Conservation (phyloP, 176 grass and related monocot species). For the Aegilops longissima region DNA sequence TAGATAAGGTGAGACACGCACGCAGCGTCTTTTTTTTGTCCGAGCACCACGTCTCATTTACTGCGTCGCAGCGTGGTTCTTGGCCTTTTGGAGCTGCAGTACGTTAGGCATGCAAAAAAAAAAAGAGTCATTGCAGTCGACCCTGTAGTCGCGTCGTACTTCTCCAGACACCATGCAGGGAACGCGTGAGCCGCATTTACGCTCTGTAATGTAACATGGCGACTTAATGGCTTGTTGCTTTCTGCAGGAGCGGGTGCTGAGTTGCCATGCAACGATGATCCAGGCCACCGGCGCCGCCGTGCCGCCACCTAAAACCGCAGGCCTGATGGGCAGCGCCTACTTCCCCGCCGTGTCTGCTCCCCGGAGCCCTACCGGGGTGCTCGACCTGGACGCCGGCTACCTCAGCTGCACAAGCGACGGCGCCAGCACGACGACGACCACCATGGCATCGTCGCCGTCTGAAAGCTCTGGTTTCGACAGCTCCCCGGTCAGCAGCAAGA, state of each 20-base stretch:
- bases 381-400: constrained; percentile 89
- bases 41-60: too few species aligned
- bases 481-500: constrained; percentile 70
- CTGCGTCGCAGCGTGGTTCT: background rate
- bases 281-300: constrained; percentile 39
- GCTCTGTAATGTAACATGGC: background rate
- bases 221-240: constrained; percentile 28
- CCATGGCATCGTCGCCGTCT: background rate
- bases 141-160: background rate
- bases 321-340: background rate
- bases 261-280: constrained; percentile 50
- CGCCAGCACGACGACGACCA: background rate
- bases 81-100: background rate
- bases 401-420: constrained; percentile 67
- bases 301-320: constrained; percentile 23
- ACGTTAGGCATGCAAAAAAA: background rate
- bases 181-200: constrained; percentile 36
- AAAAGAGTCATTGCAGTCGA: background rate
- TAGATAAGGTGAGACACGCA: constrained; percentile 58
- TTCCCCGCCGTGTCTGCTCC: constrained; percentile 36
- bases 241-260: constrained; percentile 64
- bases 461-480: constrained; percentile 19
- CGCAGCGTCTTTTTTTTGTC: background rate
- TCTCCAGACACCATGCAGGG: background rate
- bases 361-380: constrained; percentile 78